A percentile compares a stretch with the other conserved stretches of the same genome.
These are phyloP conservation scores for Arthrobotrys musiformis DNA, from an alignment of 2,329 filamentous ascomycete species.

Conservation along the genomic window DNA sequence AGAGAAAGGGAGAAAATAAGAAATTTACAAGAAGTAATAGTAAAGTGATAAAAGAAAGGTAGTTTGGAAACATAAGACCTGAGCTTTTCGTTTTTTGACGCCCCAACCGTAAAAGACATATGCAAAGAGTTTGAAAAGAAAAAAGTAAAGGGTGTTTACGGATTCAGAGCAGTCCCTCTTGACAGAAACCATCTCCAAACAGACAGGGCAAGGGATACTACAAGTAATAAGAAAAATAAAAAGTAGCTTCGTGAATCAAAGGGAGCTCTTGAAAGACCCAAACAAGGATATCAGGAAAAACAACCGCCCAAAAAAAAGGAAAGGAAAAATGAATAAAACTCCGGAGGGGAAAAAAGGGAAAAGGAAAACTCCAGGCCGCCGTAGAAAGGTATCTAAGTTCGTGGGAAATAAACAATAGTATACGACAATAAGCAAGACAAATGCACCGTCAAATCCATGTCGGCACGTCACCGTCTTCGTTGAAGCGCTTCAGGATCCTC, in stretches of 20 bases:
- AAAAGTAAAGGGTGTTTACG: conserved; percentile 5
- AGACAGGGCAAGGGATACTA: conserved; percentile 2
- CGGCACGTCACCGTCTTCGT: not conserved
- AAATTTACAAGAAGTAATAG: conserved; percentile 12
- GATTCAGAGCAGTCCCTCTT: not conserved
- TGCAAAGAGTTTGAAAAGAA: conserved; percentile 27
- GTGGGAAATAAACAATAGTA: conserved; percentile 35
- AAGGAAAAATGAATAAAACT: conserved; percentile 8
- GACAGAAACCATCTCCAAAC: not conserved
- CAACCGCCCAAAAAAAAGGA: conserved; percentile 34
- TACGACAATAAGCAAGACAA: conserved; percentile 13
- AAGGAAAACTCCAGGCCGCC: conserved; percentile 43
- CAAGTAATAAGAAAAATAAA: conserved; percentile 3
- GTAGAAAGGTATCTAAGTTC: conserved; percentile 54
- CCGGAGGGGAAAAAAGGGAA: not conserved
- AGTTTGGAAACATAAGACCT: conserved; percentile 25
- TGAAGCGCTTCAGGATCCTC: conserved; percentile 7
- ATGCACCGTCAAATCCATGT: conserved; percentile 20
- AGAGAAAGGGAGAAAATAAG: conserved; percentile 13
- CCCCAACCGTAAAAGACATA: conserved; percentile 54
- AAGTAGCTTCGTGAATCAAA: conserved; percentile 2
- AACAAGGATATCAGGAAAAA: conserved; percentile 47
- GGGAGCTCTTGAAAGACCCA: conserved; percentile 22
- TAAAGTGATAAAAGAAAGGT: conserved; percentile 18
- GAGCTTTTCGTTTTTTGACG: conserved; percentile 55